Base-by-base conservation (phyloP, 2,329 filamentous ascomycete genomes). In the Fusarium praegraminearum region DNA sequence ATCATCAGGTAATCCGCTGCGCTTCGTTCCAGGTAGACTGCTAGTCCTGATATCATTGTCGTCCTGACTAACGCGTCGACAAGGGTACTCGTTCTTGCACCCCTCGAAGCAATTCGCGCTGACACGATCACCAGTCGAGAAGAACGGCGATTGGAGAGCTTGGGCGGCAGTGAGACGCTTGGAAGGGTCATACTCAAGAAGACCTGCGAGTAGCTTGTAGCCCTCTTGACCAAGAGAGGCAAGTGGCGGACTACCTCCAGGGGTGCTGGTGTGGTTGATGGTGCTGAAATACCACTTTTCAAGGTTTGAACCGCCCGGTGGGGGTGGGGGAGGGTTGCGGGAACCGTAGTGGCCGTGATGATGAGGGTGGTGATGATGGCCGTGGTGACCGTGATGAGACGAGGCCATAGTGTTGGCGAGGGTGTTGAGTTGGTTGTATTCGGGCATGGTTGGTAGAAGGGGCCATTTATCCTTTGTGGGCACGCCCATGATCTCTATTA, bases 41-140 rank as follows among this genome's bases (percentile, higher is more conserved):
- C 91, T 90, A 1, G 93, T 94, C n/a, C 93, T 86, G 59, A 98
- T 98, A 79, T 98, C 96, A 74, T 97, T 97, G 77, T 98, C 94
- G 76, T 99, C 96, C 74, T 97, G 91, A 73, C 92, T 97, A 41
- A 99, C 94, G 50, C 95, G 88, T 10, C 96, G 87, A 76, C 94
- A 90, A 0, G 96, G 96, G 78, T 99, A 99, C 75, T 96, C 93
- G 67, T 89, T 89, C 80, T 93, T 93, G 54, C 94, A 86, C 0
- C 94, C 94, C 75, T 97, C 93, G 73, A 99, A 99, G 76, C 94
- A 98, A 77, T 97, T 96, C 40, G 89, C 86, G 41, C 87, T 91
- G 20, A 96, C 88, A 64, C 89, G 88, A 24, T 92, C 90, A 4
- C 90, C 90, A 74, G 89, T 90, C 35, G 84, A 87, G 78, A 99